Conservation (phyloP, 352 stramenopile genomes). For the Pythium sukuiense region DNA sequence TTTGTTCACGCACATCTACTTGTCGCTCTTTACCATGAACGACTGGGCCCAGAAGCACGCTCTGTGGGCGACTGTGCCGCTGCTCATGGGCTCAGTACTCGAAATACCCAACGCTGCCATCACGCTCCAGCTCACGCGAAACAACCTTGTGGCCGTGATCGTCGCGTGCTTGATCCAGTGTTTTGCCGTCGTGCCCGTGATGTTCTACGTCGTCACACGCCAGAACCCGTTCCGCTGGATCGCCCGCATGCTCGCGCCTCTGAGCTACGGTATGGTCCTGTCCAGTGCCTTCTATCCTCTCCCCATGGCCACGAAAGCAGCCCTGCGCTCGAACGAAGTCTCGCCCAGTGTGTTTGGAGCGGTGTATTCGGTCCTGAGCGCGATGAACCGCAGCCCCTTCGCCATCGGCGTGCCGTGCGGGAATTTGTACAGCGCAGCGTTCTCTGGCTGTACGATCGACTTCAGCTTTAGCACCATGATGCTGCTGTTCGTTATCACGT, state of each 20-base stretch:
- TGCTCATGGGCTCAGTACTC: slow-evolving; percentile 49
- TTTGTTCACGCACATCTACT: slow-evolving; percentile 61
- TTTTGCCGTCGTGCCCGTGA: slow-evolving; percentile 41
- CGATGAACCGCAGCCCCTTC: slow-evolving; percentile 52
- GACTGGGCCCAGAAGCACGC: slow-evolving; percentile 58
- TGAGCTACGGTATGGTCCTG: slow-evolving; percentile 52
- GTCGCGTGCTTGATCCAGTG: slow-evolving; percentile 36
- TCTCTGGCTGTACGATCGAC: slow-evolving; percentile 46
- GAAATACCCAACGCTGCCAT: slow-evolving; percentile 32
- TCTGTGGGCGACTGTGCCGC: slow-evolving; percentile 45
- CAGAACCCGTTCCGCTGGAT: slow-evolving; percentile 63
- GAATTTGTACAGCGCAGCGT: slow-evolving; percentile 51
- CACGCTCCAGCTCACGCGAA: slow-evolving; percentile 40
- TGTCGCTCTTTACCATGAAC: slow-evolving; percentile 53
- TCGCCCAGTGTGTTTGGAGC: slow-evolving; percentile 51
- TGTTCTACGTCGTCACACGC: slow-evolving; percentile 53
- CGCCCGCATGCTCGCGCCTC: slow-evolving; percentile 36
- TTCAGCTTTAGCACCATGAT: slow-evolving; percentile 33
- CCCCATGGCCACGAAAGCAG: slow-evolving; percentile 55
- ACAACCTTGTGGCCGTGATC: slow-evolving; percentile 39
- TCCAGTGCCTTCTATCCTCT: slow-evolving; percentile 49
- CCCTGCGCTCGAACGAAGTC: slow-evolving; percentile 50
- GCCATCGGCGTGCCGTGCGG: slow-evolving; percentile 43
- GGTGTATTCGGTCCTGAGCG: slow-evolving; percentile 57
- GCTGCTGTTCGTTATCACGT: slow-evolving; percentile 46